These are phyloP conservation scores for Skeletonema marinoi DNA, from an alignment of 108 stramenopile genomes.

Conservation along the genomic window DNA sequence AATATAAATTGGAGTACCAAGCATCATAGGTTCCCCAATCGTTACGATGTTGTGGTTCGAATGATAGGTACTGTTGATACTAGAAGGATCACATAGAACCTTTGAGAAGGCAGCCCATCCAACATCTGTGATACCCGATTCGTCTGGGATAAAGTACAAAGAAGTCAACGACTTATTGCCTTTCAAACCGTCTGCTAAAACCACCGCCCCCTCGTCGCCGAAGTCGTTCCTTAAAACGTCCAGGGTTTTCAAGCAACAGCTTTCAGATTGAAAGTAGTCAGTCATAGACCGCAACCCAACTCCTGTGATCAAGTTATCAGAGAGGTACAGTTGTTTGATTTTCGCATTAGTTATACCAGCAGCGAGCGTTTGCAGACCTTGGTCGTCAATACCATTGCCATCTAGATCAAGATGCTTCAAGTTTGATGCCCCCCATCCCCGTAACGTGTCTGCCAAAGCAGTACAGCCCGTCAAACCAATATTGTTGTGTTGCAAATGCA, in stretches of 20 bases:
- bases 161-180: not conserved
- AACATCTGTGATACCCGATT: too few relatives aligned
- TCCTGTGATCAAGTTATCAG: not conserved
- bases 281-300: not conserved
- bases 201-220: not conserved
- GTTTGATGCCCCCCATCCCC: not conserved
- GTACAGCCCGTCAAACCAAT: not conserved
- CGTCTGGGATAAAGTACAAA: not conserved
- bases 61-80: not conserved
- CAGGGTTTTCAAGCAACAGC: not conserved
- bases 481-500: not conserved
- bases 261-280: not conserved
- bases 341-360: too few relatives aligned
- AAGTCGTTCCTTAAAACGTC: not conserved
- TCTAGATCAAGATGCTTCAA: too few relatives aligned
- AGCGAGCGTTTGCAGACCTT: not conserved
- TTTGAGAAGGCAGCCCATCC: not conserved
- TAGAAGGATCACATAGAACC: not conserved
- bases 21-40: not conserved
- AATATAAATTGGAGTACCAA: too few relatives aligned
- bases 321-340: not conserved
- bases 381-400: not conserved
- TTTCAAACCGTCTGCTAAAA: not conserved
- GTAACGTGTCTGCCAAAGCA: not conserved
- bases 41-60: not conserved